Evolutionary conservation across 495 filamentous ascomycete genomes (phyloP), one percentile per base, ranked within the genome.

Genomic region (Alectoria sarmentosa): DNA sequence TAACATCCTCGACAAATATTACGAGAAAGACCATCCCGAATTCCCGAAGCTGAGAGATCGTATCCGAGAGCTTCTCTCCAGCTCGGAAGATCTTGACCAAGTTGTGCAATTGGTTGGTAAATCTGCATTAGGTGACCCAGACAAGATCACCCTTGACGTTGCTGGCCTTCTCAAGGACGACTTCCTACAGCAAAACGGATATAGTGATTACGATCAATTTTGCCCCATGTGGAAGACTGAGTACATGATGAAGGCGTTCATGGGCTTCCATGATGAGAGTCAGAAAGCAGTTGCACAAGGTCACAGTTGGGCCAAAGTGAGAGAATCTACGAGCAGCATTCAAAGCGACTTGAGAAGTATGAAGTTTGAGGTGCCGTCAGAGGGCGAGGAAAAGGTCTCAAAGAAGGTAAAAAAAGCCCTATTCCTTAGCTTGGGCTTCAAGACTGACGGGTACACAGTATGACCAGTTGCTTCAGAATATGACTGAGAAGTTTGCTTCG

Each of bases 201-300:
- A 99, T 83, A 93, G 89, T 74, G 90, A 96, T 74, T 97, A 98
- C 75, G 95, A 99, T 75, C 91, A 96, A 79, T 98, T 94, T 84
- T 99, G 94, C 74, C 94, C 94, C 41, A 81, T 99, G 73, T 99
- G 93, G 93, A 99, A 99, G 85, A 99, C 94, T 6, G 87, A 93
- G 73, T 99, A 95, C 84, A 97, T 99, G 94, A 99, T 99, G 94
- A 96, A 94, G 83, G 86, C 87, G 56, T 96, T 99, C 85, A 91
- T 98, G 85, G 89, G 86, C 60, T 99, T 91, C 83, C 90, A 96
- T 70, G 95, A 99, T 74, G 94, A 99, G 78, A 86, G 90, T 15
- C 94, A 98, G 76, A 98, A 96, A 82, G 93, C 92, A 2, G 79
- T 99, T 71, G 83, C 89, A 23, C 89, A 95, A 70, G 94, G 94